A percentile compares a stretch with the other conserved stretches of the same genome.
phyloP scores from a whole-genome alignment of 2,329 filamentous ascomycete genomes.

The Fusarium sp. region DNA sequence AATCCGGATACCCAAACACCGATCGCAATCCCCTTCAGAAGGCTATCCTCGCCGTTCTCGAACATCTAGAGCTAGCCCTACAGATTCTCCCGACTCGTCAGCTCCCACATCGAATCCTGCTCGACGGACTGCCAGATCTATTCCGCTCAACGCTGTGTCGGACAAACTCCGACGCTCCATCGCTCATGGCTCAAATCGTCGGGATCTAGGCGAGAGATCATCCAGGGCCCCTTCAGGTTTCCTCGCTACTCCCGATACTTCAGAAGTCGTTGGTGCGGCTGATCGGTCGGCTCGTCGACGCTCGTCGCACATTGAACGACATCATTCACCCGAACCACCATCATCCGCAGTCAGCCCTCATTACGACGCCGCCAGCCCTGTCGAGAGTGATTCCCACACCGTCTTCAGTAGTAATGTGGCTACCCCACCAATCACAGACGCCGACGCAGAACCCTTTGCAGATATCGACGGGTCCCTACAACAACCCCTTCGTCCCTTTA shows the following conservation, averaged over 20 bases:
- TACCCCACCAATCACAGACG: constrained; percentile 82
- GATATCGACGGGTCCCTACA: constrained; percentile 66
- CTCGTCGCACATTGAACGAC: constrained; percentile 58
- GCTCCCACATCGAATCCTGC: constrained; percentile 39
- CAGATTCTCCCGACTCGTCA: constrained; percentile 51
- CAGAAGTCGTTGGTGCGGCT: constrained; percentile 58
- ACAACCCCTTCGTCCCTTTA: constrained; percentile 62
- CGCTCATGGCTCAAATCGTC: constrained; percentile 49
- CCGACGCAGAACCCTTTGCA: constrained; percentile 74
- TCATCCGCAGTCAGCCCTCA: constrained; percentile 55
- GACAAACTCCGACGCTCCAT: constrained; percentile 56
- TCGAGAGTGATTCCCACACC: constrained; percentile 70
- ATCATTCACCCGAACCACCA: constrained; percentile 63
- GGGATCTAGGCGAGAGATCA: constrained; percentile 45
- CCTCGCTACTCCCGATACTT: constrained; percentile 72
- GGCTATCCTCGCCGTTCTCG: constrained; percentile 52
- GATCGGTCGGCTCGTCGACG: constrained; percentile 59
- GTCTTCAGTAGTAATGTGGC: constrained; percentile 76
- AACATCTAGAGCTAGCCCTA: constrained; percentile 49
- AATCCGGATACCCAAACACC: constrained; percentile 50
- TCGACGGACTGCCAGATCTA: constrained; percentile 49
- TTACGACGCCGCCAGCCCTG: constrained; percentile 67
- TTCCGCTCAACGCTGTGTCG: constrained; percentile 51
- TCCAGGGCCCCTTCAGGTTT: constrained; percentile 52
- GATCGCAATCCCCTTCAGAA: constrained; percentile 55